A percentile compares a stretch with the other conserved stretches of the same genome.
Conservation (phyloP, 257 asterid species). For the Solanum okadae region DNA sequence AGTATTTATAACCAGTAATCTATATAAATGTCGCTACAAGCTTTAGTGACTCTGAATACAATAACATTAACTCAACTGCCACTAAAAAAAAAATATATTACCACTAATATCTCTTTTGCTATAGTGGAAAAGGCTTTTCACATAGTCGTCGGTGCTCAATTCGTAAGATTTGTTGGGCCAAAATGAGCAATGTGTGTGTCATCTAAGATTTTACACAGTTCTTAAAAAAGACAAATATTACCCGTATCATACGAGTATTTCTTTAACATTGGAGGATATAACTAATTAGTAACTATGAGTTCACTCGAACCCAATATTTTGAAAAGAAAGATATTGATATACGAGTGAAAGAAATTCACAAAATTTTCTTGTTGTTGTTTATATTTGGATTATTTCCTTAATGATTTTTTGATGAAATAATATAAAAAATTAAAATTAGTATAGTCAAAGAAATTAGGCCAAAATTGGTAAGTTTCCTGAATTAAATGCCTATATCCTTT, state of each 20-base stretch:
- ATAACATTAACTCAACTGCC: neutral
- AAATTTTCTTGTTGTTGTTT: neutral
- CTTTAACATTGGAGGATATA: neutral
- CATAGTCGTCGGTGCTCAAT: neutral
- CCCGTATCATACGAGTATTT: neutral
- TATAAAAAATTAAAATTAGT: neutral
- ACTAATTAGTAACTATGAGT: neutral
- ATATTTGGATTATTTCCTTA: neutral
- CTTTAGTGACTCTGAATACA: too few relatives aligned
- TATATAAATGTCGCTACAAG: accelerated
- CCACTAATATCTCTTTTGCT: neutral
- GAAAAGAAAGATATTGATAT: neutral
- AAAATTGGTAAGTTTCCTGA: neutral
- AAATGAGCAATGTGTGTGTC: neutral
- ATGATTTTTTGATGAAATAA: neutral
- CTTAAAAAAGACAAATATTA: neutral
- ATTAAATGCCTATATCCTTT: neutral
- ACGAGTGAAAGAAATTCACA: neutral
- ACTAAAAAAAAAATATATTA: neutral
- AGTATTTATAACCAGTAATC: neutral
- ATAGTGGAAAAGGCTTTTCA: neutral
- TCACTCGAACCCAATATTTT: neutral
- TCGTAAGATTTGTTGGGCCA: neutral
- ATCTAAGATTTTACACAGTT: neutral
- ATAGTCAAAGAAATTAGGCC: neutral